Evolutionary conservation across 306 rosid species (phyloP), one percentile per base, ranked within the genome.

Genomic region (Medicago ruthenica): DNA sequence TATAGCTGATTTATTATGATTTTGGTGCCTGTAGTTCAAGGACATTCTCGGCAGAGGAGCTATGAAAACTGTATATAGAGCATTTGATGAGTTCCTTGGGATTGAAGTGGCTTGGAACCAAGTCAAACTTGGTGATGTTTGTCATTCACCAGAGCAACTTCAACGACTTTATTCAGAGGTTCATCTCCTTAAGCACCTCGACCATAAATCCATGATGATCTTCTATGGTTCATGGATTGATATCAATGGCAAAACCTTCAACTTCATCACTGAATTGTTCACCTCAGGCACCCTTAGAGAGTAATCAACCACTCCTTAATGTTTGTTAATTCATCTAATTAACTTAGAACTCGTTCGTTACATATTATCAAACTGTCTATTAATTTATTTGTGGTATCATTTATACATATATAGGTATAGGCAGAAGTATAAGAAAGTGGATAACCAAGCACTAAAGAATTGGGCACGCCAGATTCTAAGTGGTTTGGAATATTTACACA

Each of bases 21-120:
- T 45, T 74, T 59, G 70, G 54, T 71, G 13, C 34, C 22, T 78
- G 74, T 78, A 94, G 97, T 87, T 85, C 40, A 87, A 80, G 77
- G 98, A 94, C 63, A 39, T 91, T 71, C 82, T 91, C 6, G 98
- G 98, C 6, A 91, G 82, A 80, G 98, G 98, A 80, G 98, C 98
- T 10, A 84, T 87, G 94, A 94, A 94, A 78, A 86, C 80, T 1
- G 98, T 94, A 36, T 94, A 94, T 21, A 88, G 75, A 45, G 97
- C 87, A 53, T 91, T 94, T 75, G 98, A 94, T 74, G 91, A 91
- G 71, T 80, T 82, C 4, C 69, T 84, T 14, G 98, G 94, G 48
- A 85, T 90, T 45, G 98, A 94, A 82, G 98, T 94, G 53, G 98
- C 98, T 45, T 94, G 98, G 98, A 94, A 90, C 79, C 97, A 88